Percentiles rank a stretch among this genome's conserved stretches.
These are phyloP conservation scores for Fragaria iinumae DNA, from an alignment of 306 rosid species.

Conservation along the genomic window DNA sequence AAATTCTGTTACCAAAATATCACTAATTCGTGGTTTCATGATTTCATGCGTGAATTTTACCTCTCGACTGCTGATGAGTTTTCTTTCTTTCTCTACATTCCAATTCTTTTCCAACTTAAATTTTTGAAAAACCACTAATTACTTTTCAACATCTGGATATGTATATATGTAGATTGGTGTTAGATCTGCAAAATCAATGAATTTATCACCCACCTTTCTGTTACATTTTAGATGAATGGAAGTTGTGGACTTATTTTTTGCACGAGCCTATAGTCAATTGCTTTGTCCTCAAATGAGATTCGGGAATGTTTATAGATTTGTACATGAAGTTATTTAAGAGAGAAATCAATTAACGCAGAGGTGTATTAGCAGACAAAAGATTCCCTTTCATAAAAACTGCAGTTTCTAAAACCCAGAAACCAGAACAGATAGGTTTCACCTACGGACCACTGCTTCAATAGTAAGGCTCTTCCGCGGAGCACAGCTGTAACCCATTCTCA, in stretches of 20 bases:
- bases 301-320: neutral
- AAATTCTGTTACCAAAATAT: neutral
- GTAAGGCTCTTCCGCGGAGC: too few relatives aligned
- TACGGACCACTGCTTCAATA: too few relatives aligned
- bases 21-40: neutral
- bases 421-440: too few relatives aligned
- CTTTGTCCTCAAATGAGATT: neutral
- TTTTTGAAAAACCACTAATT: neutral
- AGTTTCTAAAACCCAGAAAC: too few relatives aligned
- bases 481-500: too few relatives aligned
- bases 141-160: neutral
- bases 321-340: neutral
- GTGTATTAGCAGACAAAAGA: too few relatives aligned
- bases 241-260: neutral
- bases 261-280: neutral
- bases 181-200: slow-evolving; percentile 1
- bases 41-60: neutral
- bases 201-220: neutral
- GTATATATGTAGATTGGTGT: neutral
- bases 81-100: neutral
- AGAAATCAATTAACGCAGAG: neutral
- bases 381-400: too few relatives aligned
- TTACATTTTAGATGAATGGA: neutral
- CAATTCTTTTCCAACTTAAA: neutral
- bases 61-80: neutral